Evolutionary conservation across 306 rosid species (phyloP), one percentile per base, ranked within the genome.

Genomic region (Cicer chorassanicum): DNA sequence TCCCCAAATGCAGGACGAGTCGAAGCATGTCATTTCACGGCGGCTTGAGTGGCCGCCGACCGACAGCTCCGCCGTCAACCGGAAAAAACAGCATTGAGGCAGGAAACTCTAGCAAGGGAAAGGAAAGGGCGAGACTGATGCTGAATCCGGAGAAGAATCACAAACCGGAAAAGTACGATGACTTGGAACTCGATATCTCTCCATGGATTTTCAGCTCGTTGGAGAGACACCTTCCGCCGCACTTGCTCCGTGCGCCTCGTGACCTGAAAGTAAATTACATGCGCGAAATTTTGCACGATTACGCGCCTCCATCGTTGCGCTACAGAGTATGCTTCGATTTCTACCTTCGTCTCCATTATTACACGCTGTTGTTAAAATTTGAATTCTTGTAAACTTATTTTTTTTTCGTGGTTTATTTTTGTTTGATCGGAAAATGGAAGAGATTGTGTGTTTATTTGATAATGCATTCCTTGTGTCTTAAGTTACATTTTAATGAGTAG

Each of bases 131-230:
- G 24, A 76, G 82, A 59, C 67, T 85, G 16, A 49, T 78, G 82
- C 36, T 68, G 82, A 67, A 54, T 40, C 84, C 86, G 34, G 41
- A 34, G 41, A 73, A 68, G 53, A 78, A 80, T 49, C 87, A 86
- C 68, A 44, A 68, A 29, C 79, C 87, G 0, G 87, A 86, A 34
- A 9, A 42, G 49, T 86, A 86, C 21, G 85, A 83, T 46, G 87
- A 78, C 40, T 12, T 86, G 77, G 38, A 64, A 49, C 39, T 65
- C 53, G 85, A 77, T 10, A 65, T 43, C 64, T 16, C 50, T 51
- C 54, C 81, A 40, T 29, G 62, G 67, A 9, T 86, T 74, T 83
- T 82, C 51, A 80, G 72, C 57, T 69, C 83, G 40, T 51, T 86
- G 34, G 89, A 86, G 74, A 75, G 65, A 55, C 67, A 85, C 56